Base-by-base conservation (phyloP, 2,329 filamentous ascomycete genomes). In the Aureobasidium sp. region DNA sequence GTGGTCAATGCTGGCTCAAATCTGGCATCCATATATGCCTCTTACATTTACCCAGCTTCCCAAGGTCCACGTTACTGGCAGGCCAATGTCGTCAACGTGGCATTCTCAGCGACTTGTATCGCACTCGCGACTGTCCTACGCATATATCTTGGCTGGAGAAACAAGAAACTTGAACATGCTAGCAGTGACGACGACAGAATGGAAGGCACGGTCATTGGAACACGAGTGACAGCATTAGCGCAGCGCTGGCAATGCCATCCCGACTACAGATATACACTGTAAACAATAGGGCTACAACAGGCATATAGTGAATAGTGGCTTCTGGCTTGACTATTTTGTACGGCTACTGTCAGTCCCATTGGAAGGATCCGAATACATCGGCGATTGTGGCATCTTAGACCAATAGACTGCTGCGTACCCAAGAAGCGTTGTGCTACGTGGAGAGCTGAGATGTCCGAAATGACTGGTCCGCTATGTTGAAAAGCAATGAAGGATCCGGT, bases 1-100 rank as follows among this genome's bases (percentile, higher is more conserved):
- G 64, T 71, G 15, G 69, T 69, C n/a, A 74, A 73, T 37, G 68
- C 69, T n/a, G 67, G 72, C 8, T 70, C 69, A n/a, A 74, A 74
- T 57, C 66, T 68, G 0, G 73, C 73, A 2, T 71, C 68, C 4
- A 73, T 74, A 6, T 75, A 74, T 39, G 73, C 39, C 3, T 39
- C 34, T 2, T 55, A 55, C 15, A 39, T 47, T 15, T 36, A 59
- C 12, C 53, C 39, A n/a, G 24, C 39, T 26, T 44, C 53, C 2
- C 39, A 44, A n/a, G 53, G 27, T 15, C 39, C 53, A 43, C 13
- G 29, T 3, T 59, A 59, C 27, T 55, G 51, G 36, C 51, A 55
- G n/a, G 36, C 36, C 32, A 55, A 41, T 32, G 34, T 39, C 20
- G 37, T 26, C 51, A 41, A 55, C 20, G 36, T 39, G 2, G 34